Conservation (phyloP, 139 green algal genomes). For the Picochlorum sp. region DNA sequence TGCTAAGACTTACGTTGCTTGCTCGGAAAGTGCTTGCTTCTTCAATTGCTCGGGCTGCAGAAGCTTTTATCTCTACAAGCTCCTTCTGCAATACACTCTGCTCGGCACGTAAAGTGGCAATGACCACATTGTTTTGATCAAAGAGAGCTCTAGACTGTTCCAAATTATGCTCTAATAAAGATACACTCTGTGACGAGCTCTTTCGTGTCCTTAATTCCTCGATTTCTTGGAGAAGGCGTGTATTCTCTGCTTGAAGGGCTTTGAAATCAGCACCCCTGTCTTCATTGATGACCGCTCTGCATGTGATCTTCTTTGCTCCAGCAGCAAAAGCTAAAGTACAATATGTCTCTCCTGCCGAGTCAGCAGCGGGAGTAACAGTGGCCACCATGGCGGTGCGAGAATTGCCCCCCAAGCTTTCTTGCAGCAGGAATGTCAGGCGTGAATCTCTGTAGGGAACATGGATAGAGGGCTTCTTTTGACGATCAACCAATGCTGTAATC, state of each 20-base stretch:
- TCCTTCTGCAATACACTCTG: slow-evolving; percentile 5
- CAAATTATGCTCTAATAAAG: slow-evolving; percentile 9
- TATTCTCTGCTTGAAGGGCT: slow-evolving; percentile 51
- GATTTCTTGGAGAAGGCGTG: slow-evolving; percentile 23
- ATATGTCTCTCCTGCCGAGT: slow-evolving; percentile 61
- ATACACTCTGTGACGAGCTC: not conserved
- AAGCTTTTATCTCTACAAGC: slow-evolving; percentile 5
- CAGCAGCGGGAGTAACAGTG: slow-evolving; percentile 63
- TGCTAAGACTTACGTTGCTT: slow-evolving; percentile 3
- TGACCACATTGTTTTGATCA: slow-evolving; percentile 9
- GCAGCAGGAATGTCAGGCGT: slow-evolving; percentile 92
- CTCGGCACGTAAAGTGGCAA: slow-evolving; percentile 15
- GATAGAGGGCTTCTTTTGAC: slow-evolving; percentile 24
- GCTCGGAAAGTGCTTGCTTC: not conserved
- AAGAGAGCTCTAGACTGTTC: slow-evolving; percentile 3
- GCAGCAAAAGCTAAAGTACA: slow-evolving; percentile 80
- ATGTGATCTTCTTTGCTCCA: slow-evolving; percentile 82
- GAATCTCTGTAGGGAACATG: slow-evolving; percentile 95
- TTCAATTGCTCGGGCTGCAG: not conserved
- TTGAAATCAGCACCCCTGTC: slow-evolving; percentile 42
- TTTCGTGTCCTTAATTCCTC: not conserved
- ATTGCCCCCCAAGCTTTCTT: slow-evolving; percentile 91
- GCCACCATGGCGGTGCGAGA: slow-evolving; percentile 88
- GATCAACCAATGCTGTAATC: slow-evolving; percentile 72
- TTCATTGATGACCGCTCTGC: slow-evolving; percentile 55